Evolutionary conservation across 805 yeast species (phyloP).

Genomic region (Kodamaea neixiangensis): DNA sequence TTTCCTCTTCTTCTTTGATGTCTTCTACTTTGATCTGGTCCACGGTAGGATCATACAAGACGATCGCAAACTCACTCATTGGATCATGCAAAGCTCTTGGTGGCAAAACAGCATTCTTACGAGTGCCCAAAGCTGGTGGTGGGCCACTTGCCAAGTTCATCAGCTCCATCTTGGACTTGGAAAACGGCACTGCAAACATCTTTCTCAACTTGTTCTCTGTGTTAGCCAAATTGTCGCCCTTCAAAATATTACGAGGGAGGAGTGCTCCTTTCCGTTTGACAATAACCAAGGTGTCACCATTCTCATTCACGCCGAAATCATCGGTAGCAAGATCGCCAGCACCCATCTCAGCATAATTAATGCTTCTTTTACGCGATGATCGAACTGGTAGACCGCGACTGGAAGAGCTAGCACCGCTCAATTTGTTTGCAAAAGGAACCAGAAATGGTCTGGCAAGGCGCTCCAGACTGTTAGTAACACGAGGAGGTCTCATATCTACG

Average conservation of each 20-base stretch:
- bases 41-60: conserved; percentile 91
- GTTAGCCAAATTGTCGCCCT: conserved; percentile 33
- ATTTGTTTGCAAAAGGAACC: conserved; percentile 52
- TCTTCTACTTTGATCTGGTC: conserved; percentile 48
- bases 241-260: conserved; percentile 52
- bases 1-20: conserved; percentile 21
- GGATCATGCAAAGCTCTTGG: conserved; percentile 97
- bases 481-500: conserved; percentile 54
- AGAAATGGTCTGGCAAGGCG: conserved; percentile 67
- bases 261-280: conserved; percentile 54
- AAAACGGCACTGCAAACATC: conserved; percentile 65
- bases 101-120: conserved; percentile 65
- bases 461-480: conserved; percentile 51
- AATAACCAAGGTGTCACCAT: conserved; percentile 24
- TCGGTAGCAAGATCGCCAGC: conserved; percentile 17
- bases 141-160: conserved; percentile 42
- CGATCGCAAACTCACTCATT: conserved; percentile 88
- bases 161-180: conserved; percentile 34
- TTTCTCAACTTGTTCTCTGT: conserved; percentile 41
- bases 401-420: conserved; percentile 9
- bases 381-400: conserved; percentile 23
- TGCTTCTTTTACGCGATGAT: conserved; percentile 31
- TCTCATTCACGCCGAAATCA: conserved; percentile 34
- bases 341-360: conserved; percentile 34
- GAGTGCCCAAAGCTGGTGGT: conserved; percentile 86